Percentiles rank a stretch among this genome's conserved stretches.
Conservation (phyloP, 805 yeast genomes). For the Yamadazyma endophytica region DNA sequence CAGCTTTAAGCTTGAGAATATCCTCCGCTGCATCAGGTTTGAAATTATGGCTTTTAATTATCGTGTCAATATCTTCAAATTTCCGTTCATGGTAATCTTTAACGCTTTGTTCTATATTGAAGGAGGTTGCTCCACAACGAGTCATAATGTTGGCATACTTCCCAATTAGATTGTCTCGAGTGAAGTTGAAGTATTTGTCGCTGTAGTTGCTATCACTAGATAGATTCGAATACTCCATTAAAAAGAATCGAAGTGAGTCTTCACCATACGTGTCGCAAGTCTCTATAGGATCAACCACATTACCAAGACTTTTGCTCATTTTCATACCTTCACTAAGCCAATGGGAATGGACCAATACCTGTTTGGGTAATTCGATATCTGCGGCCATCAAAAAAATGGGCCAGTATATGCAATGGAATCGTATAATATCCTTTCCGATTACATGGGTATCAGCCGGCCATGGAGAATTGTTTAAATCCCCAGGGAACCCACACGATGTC, state of each 20-base stretch:
- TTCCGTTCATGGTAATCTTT: slow-evolving; percentile 16
- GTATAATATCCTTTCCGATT: slow-evolving; percentile 85
- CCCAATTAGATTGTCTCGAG: slow-evolving; percentile 67
- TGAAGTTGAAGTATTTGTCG: slow-evolving; percentile 46
- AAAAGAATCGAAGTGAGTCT: slow-evolving; percentile 71
- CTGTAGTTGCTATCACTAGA: slow-evolving; percentile 78
- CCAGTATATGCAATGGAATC: slow-evolving; percentile 93
- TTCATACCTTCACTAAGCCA: slow-evolving; percentile 88
- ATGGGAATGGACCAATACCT: slow-evolving; percentile 86
- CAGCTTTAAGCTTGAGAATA: slow-evolving; percentile 11
- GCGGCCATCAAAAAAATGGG: slow-evolving; percentile 89
- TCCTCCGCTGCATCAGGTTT: slow-evolving; percentile 10
- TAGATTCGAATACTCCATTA: slow-evolving; percentile 71
- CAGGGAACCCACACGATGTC: slow-evolving; percentile 60
- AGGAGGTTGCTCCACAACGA: slow-evolving; percentile 69
- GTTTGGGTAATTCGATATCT: slow-evolving; percentile 61
- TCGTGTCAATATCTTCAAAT: slow-evolving; percentile 19
- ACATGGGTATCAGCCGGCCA: slow-evolving; percentile 82
- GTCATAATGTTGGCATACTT: slow-evolving; percentile 79
- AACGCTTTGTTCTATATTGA: slow-evolving; percentile 49
- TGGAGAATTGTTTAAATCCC: too few relatives aligned
- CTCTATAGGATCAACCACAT: slow-evolving; percentile 88
- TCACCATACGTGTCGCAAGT: slow-evolving; percentile 59
- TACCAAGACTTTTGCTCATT: slow-evolving; percentile 91
- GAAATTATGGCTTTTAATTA: slow-evolving; percentile 12